Base-by-base conservation (phyloP, 139 green algal genomes). In the Tetratostichococcus sp. region DNA sequence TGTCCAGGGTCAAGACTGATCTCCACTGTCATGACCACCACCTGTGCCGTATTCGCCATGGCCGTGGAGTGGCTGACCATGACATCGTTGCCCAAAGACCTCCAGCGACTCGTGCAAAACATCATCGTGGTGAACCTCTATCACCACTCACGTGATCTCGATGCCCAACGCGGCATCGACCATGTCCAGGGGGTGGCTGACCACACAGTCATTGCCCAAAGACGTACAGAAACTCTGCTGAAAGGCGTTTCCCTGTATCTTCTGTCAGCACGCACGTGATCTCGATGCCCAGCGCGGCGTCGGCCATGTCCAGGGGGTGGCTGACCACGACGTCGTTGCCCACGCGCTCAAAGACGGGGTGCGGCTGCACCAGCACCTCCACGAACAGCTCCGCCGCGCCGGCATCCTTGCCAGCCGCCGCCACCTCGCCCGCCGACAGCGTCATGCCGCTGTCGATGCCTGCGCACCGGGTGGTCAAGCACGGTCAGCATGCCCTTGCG, bases 21-120 rank as follows among this genome's bases (percentile, higher is more conserved):
- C n/a, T n/a, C n/a, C n/a, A n/a, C n/a, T n/a, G n/a, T n/a, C n/a
- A n/a, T n/a, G n/a, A n/a, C n/a, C n/a, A n/a, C n/a, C n/a, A n/a
- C n/a, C n/a, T n/a, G n/a, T n/a, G 75, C 78, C 1, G 88, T 86
- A 43, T 92, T 85, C 8, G 76, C 66, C 33, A 93, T 86, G 71
- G 81, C 67, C 5, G 93, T 23, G 4, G 65, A 34, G 0, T 67
- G 35, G 1, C 79, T 71, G 16, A 86, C 75, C 34, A 80, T 67
- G 23, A 93, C 39, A 76, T 93, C 77, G 17, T 75, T 58, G 11
- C 86, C 84, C 23, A 82, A n/a, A n/a, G n/a, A n/a, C n/a, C n/a
- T n/a, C n/a, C n/a, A n/a, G n/a, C n/a, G n/a, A n/a, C n/a, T n/a
- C n/a, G n/a, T n/a, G n/a, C n/a, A n/a, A n/a, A n/a, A n/a, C n/a